phyloP scores from a whole-genome alignment of 2,329 filamentous ascomycete genomes.

The Claviceps humidiphila region DNA sequence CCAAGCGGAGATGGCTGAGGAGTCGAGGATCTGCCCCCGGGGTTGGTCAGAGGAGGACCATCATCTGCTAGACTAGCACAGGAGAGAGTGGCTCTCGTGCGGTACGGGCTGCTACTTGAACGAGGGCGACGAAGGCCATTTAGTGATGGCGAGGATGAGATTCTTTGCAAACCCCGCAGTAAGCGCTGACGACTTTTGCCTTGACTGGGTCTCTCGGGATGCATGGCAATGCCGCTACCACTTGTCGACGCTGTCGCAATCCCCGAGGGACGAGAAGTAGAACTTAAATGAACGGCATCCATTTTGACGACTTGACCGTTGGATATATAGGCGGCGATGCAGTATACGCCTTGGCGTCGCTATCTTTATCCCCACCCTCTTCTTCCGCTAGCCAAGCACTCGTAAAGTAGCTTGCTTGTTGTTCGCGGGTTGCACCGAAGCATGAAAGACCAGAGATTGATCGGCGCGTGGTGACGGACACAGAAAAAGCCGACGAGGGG shows the following conservation, averaged over 20 bases:
- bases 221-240: constrained; percentile 9
- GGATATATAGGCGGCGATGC: not conserved
- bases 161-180: constrained; percentile 62
- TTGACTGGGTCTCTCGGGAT: constrained; percentile 28
- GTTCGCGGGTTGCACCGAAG: not conserved
- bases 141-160: constrained; percentile 67
- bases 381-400: not conserved
- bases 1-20: constrained; percentile 28
- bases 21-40: constrained; percentile 17
- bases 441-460: not conserved
- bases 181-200: constrained; percentile 57
- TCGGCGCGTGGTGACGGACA: not conserved
- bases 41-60: constrained; percentile 16
- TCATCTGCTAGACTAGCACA: constrained; percentile 38
- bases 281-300: constrained; percentile 6
- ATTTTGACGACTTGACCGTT: not conserved
- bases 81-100: constrained; percentile 36
- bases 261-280: constrained; percentile 14
- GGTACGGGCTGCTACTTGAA: constrained; percentile 57
- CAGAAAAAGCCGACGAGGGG: not conserved
- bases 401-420: not conserved
- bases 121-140: constrained; percentile 48
- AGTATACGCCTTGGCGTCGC: not conserved
- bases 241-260: constrained; percentile 8
- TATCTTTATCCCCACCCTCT: not conserved